phyloP scores from a whole-genome alignment of 2,329 filamentous ascomycete genomes.

The Alternaria sp. region DNA sequence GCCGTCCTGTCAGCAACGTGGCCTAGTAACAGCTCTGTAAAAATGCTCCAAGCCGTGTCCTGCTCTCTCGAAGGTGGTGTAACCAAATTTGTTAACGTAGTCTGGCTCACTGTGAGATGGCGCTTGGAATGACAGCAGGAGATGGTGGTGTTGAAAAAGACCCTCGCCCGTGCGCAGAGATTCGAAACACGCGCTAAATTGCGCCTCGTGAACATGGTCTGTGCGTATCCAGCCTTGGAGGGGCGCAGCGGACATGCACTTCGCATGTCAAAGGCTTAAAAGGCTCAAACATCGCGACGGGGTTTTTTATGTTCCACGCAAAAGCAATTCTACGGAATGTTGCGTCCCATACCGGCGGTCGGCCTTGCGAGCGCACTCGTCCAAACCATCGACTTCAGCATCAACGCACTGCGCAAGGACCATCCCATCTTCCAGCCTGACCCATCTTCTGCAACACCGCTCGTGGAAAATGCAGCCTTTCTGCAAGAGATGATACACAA shows the following conservation, averaged over 20 bases:
- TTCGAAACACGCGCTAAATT: constrained; percentile 3
- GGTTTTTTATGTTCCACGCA: constrained; percentile 3
- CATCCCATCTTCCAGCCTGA: constrained; percentile 34
- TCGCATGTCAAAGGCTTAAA: constrained; percentile 4
- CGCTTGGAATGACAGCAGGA: neutral
- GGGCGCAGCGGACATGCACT: constrained; percentile 9
- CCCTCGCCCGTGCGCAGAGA: neutral
- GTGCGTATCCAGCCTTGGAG: neutral
- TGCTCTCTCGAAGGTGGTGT: neutral
- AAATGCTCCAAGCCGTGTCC: neutral
- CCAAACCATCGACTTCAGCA: constrained; percentile 37
- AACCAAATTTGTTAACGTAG: neutral
- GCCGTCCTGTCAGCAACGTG: neutral
- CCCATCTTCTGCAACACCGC: constrained; percentile 18
- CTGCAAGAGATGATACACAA: constrained; percentile 36
- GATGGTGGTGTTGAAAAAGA: neutral
- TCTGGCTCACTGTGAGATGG: neutral
- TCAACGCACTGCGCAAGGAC: constrained; percentile 36
- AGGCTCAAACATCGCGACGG: constrained; percentile 4
- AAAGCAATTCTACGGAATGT: constrained; percentile 4
- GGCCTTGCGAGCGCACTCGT: constrained; percentile 24
- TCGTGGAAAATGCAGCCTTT: constrained; percentile 31
- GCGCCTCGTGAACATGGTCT: constrained; percentile 2
- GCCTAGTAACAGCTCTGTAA: neutral
- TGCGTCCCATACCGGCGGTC: constrained; percentile 6